Evolutionary conservation across 2,329 filamentous ascomycete species (phyloP).

Genomic region (Phialocephala subalpina): DNA sequence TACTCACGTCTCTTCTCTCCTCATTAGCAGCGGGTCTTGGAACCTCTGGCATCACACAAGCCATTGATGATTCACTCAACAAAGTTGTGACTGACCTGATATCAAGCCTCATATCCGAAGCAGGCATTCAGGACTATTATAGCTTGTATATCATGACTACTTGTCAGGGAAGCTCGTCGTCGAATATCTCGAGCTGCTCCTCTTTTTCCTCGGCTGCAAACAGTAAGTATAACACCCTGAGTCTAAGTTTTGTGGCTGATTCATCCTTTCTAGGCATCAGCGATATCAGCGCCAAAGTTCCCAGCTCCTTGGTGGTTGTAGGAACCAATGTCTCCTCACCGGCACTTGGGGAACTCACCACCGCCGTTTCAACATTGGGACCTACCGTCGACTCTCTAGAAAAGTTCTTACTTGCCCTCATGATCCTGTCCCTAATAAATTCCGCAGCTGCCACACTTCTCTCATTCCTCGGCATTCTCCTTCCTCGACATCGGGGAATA

Average conservation of each 20-base stretch:
- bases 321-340: conserved; percentile 12
- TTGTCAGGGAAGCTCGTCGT: conserved; percentile 2
- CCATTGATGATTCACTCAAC: not conserved
- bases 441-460: not conserved
- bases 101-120: not conserved
- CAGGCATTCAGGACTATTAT: conserved; percentile 5
- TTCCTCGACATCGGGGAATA: not conserved
- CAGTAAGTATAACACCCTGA: not conserved
- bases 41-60: not conserved
- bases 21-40: not conserved
- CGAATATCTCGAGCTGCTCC: conserved; percentile 7
- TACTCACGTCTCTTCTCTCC: conserved; percentile 1
- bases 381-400: not conserved
- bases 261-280: not conserved
- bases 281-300: conserved; percentile 5
- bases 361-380: not conserved
- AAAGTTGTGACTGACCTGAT: not conserved
- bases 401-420: conserved; percentile 11
- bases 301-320: not conserved
- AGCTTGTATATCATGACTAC: conserved; percentile 5
- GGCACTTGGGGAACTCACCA: not conserved
- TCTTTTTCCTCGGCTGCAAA: conserved; percentile 6
- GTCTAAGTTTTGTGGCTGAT: not conserved
- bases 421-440: conserved; percentile 10
- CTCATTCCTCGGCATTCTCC: conserved; percentile 10